These are phyloP conservation scores for Arthrinium puccinioides DNA, from an alignment of 2,329 filamentous ascomycete species.

Conservation along the genomic window DNA sequence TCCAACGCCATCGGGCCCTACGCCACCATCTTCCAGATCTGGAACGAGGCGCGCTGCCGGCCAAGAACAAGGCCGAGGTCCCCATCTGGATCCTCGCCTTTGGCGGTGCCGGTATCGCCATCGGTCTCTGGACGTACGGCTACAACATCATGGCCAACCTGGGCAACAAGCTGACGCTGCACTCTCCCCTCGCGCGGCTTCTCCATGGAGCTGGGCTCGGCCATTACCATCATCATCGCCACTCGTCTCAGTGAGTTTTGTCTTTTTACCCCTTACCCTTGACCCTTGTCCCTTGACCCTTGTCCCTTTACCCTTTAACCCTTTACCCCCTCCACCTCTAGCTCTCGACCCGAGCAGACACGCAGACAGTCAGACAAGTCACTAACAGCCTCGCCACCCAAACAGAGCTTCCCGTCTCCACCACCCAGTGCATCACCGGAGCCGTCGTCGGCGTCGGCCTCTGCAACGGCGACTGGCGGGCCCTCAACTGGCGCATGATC, in stretches of 20 bases:
- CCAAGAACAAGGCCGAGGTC: conserved; percentile 38
- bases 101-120: conserved; percentile 41
- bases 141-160: conserved; percentile 60
- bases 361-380: too few species aligned
- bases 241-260: conserved; percentile 47
- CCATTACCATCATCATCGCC: conserved; percentile 56
- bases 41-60: conserved; percentile 39
- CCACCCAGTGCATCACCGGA: conserved; percentile 58
- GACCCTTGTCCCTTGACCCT: too few species aligned
- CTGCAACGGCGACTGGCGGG: conserved; percentile 49
- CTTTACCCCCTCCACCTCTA: too few species aligned
- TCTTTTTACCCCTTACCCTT: too few species aligned
- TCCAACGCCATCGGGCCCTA: conserved; percentile 51
- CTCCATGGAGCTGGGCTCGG: conserved; percentile 54
- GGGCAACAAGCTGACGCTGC: conserved; percentile 55
- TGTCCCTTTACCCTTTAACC: not conserved
- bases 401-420: conserved; percentile 52
- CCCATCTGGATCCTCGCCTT: conserved; percentile 54
- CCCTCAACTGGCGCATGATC: conserved; percentile 58
- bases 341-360: too few species aligned
- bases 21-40: conserved; percentile 56
- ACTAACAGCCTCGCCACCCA: not conserved
- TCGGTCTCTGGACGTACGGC: conserved; percentile 53
- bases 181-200: conserved; percentile 53
- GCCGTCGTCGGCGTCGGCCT: conserved; percentile 56